Conservation (phyloP, 1,284 basidiomycete genomes). For the Taiwanofungus camphoratus region DNA sequence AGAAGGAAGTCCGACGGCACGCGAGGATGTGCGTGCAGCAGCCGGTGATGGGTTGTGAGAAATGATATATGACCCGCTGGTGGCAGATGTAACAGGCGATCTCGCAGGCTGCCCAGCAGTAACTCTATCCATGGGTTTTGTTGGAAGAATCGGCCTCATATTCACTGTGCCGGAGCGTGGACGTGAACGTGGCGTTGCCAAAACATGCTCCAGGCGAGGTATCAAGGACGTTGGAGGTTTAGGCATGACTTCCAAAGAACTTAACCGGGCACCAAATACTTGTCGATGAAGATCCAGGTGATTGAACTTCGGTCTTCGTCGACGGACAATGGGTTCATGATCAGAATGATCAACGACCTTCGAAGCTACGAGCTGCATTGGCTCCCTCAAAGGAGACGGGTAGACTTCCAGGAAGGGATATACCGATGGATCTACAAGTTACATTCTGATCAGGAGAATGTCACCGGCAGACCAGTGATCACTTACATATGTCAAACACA, state of each 20-base stretch:
- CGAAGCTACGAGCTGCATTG: conserved; percentile 18
- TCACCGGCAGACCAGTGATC: not conserved
- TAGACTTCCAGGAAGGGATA: conserved; percentile 42
- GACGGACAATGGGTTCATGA: not conserved
- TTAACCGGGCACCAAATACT: conserved; percentile 10
- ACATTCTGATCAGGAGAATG: not conserved
- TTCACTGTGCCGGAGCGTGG: conserved; percentile 23
- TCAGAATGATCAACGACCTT: conserved; percentile 24
- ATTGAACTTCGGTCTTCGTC: conserved; percentile 14
- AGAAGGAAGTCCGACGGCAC: conserved; percentile 16
- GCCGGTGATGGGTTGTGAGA: conserved; percentile 4
- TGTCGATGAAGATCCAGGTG: conserved; percentile 20
- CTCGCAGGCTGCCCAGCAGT: conserved; percentile 4
- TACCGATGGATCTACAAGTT: conserved; percentile 19
- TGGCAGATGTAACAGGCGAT: conserved; percentile 6
- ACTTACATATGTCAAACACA: conserved; percentile 15
- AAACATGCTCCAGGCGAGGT: not conserved
- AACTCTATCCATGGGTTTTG: conserved; percentile 8
- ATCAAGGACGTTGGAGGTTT: not conserved
- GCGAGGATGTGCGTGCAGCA: conserved; percentile 6
- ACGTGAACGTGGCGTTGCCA: conserved; percentile 13
- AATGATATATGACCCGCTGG: not conserved
- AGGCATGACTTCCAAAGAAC: not conserved
- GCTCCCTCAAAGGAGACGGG: conserved; percentile 22
- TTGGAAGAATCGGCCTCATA: conserved; percentile 15